Conservation (phyloP, 768 basidiomycete species). For the Mycena alexandri region DNA sequence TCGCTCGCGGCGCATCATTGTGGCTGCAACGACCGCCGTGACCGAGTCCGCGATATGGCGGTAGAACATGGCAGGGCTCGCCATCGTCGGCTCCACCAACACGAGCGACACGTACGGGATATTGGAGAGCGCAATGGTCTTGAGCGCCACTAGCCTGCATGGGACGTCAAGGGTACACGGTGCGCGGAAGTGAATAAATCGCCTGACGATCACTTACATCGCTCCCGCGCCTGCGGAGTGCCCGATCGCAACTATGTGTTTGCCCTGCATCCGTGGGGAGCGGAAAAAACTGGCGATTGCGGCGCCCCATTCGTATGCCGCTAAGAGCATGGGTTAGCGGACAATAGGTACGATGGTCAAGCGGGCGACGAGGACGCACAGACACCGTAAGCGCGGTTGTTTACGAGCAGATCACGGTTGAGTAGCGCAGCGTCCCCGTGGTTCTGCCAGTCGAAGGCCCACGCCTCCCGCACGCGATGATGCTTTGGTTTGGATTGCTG, state of each 20-base stretch:
- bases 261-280: constrained; percentile 38
- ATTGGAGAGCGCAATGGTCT: background rate
- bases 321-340: constrained; percentile 28
- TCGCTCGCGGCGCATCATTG: constrained; percentile 41
- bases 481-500: constrained; percentile 38
- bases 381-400: constrained; percentile 38
- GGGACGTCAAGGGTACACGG: background rate
- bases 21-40: constrained; percentile 35
- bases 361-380: constrained; percentile 35
- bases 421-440: constrained; percentile 54
- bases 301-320: constrained; percentile 43
- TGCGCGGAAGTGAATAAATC: background rate
- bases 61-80: constrained; percentile 44
- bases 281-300: constrained; percentile 40
- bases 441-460: constrained; percentile 56
- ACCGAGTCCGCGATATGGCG: constrained; percentile 36
- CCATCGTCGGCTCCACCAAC: constrained; percentile 50
- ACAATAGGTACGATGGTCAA: background rate
- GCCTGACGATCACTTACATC: constrained; percentile 41
- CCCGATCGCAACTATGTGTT: constrained; percentile 47
- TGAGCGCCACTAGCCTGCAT: constrained; percentile 38
- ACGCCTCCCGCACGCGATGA: constrained; percentile 52
- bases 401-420: constrained; percentile 45
- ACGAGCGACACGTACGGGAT: constrained; percentile 44
- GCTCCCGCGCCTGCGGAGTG: constrained; percentile 50